These are phyloP conservation scores for Mycena alexandri DNA, from an alignment of 768 basidiomycete species.

Conservation along the genomic window DNA sequence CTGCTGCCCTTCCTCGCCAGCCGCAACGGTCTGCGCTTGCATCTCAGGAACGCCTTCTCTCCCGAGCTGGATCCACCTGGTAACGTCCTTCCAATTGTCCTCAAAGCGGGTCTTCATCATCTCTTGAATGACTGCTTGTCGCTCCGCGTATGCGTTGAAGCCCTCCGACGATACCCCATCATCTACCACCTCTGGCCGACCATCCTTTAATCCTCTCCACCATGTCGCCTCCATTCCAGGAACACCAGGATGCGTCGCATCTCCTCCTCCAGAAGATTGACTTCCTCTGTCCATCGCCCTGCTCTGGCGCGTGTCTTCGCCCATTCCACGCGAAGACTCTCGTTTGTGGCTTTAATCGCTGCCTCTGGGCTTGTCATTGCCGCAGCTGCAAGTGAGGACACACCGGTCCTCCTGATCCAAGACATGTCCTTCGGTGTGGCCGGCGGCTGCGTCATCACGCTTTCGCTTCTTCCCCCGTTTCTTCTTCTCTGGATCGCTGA, in stretches of 20 bases:
- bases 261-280: too few species aligned
- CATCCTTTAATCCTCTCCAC: too few species aligned
- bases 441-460: not conserved
- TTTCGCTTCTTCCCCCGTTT: not conserved
- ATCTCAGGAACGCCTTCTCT: not conserved
- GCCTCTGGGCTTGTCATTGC: too few species aligned
- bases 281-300: too few species aligned
- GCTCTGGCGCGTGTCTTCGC: too few species aligned
- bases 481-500: too few species aligned
- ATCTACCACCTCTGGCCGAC: too few species aligned
- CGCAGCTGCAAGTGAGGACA: not conserved
- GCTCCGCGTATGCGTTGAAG: conserved; percentile 4
- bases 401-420: not conserved
- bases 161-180: not conserved
- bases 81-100: not conserved
- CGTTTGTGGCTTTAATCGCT: too few species aligned
- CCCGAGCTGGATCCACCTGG: not conserved
- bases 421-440: not conserved
- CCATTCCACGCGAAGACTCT: too few species aligned
- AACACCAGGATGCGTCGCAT: too few species aligned
- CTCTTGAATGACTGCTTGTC: not conserved
- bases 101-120: conserved; percentile 5
- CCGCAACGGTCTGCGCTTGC: not conserved
- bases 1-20: not conserved
- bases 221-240: too few species aligned